Percentiles rank a stretch among this genome's conserved stretches.
These are phyloP conservation scores for Raphanus sativus DNA, from an alignment of 345 rosid genomes.

Conservation along the genomic window DNA sequence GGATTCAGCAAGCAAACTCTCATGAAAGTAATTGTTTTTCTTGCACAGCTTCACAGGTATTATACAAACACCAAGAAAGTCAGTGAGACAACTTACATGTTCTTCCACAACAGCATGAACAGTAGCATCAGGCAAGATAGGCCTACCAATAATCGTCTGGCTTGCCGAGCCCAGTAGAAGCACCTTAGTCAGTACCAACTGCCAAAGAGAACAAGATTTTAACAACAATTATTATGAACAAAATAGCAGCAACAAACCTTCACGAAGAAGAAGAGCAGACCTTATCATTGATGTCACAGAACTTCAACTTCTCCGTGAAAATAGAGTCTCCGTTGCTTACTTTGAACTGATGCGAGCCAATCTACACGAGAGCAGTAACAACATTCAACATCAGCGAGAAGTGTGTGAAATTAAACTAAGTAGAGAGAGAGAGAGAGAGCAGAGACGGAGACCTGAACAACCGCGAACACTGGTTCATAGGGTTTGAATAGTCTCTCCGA, in stretches of 20 bases:
- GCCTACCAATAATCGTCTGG: conserved; percentile 84
- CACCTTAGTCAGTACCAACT: conserved; percentile 87
- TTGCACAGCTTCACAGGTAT: too few relatives aligned
- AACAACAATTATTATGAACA: background rate
- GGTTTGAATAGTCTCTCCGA: conserved; percentile 65
- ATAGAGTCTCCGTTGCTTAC: conserved; percentile 90
- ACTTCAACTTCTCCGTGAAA: conserved; percentile 78
- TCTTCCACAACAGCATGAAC: conserved; percentile 98
- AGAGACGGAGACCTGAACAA: conserved; percentile 72
- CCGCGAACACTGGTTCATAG: conserved; percentile 78
- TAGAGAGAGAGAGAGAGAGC: background rate
- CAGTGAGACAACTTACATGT: conserved; percentile 61
- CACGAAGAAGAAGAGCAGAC: conserved; percentile 28
- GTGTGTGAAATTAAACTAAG: conserved; percentile 1
- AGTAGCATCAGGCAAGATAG: conserved; percentile 73
- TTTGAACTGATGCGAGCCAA: conserved; percentile 94
- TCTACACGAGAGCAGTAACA: conserved; percentile 39
- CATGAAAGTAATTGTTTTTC: background rate
- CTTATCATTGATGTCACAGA: conserved; percentile 93
- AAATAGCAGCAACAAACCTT: background rate
- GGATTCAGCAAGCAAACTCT: background rate
- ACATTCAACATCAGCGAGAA: background rate
- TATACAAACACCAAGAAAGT: conserved; percentile 2
- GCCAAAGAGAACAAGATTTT: conserved; percentile 24
- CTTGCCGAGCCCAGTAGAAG: conserved; percentile 70